Evolutionary conservation across 352 stramenopile species (phyloP).

Genomic region (Globisporangium acanthophoron): DNA sequence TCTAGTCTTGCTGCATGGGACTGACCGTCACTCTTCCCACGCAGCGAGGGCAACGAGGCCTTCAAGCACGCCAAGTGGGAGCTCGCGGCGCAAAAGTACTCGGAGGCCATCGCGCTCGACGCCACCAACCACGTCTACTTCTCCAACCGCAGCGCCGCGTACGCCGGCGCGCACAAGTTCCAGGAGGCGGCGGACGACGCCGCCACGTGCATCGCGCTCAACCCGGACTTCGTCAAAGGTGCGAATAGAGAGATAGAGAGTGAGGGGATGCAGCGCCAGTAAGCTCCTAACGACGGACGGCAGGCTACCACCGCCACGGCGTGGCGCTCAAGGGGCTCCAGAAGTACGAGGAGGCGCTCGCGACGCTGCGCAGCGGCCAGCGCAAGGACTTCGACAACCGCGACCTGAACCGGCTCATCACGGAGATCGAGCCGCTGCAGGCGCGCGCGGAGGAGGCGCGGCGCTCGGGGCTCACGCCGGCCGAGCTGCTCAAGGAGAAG

Average conservation of each 20-base stretch:
- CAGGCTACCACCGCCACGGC: constrained; percentile 91
- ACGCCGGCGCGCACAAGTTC: constrained; percentile 57
- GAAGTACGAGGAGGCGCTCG: constrained; percentile 75
- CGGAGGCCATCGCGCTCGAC: constrained; percentile 89
- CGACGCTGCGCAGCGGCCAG: constrained; percentile 65
- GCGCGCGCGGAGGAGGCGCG: constrained; percentile 55
- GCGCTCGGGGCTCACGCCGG: constrained; percentile 63
- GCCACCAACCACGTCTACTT: constrained; percentile 90
- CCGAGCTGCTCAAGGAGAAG: constrained; percentile 91
- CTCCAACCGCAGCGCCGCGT: constrained; percentile 89
- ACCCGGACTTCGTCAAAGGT: constrained; percentile 93
- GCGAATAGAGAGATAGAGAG: background rate
- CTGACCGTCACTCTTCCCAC: background rate
- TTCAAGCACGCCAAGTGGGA: constrained; percentile 91
- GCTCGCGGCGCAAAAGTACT: constrained; percentile 90
- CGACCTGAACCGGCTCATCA: constrained; percentile 76
- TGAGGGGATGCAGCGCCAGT: too few relatives aligned
- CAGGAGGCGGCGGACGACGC: constrained; percentile 85
- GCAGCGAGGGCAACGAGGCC: constrained; percentile 91
- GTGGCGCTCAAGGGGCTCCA: constrained; percentile 88
- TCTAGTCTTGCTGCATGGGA: background rate
- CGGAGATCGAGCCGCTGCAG: constrained; percentile 77
- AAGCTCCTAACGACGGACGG: too few relatives aligned
- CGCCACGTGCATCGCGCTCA: constrained; percentile 87
- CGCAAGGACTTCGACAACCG: constrained; percentile 83